Evolutionary conservation across 495 filamentous ascomycete genomes (phyloP).

Genomic region (Neurospora tetrasperma): DNA sequence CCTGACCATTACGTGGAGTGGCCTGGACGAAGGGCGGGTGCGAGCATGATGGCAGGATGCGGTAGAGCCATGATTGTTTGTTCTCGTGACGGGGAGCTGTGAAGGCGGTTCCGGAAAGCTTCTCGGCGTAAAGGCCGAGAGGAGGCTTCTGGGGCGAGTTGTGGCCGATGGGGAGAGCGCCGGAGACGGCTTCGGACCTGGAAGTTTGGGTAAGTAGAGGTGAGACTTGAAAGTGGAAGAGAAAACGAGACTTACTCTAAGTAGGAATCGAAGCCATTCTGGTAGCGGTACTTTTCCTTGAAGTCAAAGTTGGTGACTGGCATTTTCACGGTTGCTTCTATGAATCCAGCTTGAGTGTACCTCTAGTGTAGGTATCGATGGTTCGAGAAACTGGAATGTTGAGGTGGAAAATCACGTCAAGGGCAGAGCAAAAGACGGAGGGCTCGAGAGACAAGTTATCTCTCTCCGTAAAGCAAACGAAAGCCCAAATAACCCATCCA

Average conservation of each 20-base stretch:
- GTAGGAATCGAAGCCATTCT: constrained; percentile 57
- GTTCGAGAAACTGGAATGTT: background rate
- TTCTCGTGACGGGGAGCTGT: constrained; percentile 85
- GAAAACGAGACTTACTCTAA: constrained; percentile 38
- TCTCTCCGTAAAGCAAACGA: background rate
- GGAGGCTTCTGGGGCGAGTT: constrained; percentile 86
- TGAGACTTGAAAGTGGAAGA: background rate
- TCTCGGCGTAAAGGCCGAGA: constrained; percentile 81
- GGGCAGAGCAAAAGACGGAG: background rate
- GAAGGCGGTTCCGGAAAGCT: constrained; percentile 89
- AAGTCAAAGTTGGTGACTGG: constrained; percentile 46
- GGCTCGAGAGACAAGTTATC: background rate
- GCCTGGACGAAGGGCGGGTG: constrained; percentile 61
- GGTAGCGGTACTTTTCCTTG: constrained; percentile 53
- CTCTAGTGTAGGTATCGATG: too few species aligned
- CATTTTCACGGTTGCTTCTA: constrained; percentile 30
- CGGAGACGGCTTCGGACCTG: constrained; percentile 38
- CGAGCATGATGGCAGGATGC: constrained; percentile 73
- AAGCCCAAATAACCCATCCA: background rate
- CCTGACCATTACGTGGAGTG: constrained; percentile 9
- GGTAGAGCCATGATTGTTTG: constrained; percentile 89
- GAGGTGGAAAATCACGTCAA: background rate
- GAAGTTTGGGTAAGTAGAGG: background rate
- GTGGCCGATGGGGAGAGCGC: constrained; percentile 47
- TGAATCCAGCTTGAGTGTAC: background rate